Evolutionary conservation across 2,329 filamentous ascomycete genomes (phyloP).

Genomic region (Aspergillus sp.): DNA sequence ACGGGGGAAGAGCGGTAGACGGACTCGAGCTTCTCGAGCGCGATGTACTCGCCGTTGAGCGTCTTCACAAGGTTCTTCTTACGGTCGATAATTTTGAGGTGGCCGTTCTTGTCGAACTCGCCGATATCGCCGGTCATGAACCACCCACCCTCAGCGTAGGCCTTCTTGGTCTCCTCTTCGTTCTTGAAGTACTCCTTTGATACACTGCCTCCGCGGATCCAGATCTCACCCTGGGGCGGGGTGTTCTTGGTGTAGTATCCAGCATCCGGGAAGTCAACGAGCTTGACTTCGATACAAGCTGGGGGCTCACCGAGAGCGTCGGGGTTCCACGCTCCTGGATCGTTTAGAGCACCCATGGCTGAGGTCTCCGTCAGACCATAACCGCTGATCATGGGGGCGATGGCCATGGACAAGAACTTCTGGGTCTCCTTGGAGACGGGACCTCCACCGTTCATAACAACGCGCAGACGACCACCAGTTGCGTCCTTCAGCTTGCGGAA

Average conservation of each 20-base stretch:
- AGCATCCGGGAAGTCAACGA: slow-evolving; percentile 87
- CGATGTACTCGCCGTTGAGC: slow-evolving; percentile 92
- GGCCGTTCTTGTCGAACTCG: slow-evolving; percentile 77
- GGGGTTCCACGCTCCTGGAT: slow-evolving; percentile 81
- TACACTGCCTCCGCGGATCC: slow-evolving; percentile 76
- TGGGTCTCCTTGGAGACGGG: slow-evolving; percentile 85
- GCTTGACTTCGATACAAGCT: slow-evolving; percentile 79
- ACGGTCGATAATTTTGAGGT: slow-evolving; percentile 85
- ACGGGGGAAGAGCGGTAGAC: slow-evolving; percentile 79
- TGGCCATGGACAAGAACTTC: slow-evolving; percentile 85
- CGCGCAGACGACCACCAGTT: slow-evolving; percentile 82
- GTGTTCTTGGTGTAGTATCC: slow-evolving; percentile 74
- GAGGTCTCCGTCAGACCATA: slow-evolving; percentile 95
- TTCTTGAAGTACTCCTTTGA: slow-evolving; percentile 80
- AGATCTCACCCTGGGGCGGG: slow-evolving; percentile 88
- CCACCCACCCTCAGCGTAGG: slow-evolving; percentile 83
- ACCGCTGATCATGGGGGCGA: slow-evolving; percentile 90
- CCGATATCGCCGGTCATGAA: slow-evolving; percentile 97
- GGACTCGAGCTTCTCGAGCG: slow-evolving; percentile 91
- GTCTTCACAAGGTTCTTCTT: slow-evolving; percentile 99
- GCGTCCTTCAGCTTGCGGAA: slow-evolving; percentile 90
- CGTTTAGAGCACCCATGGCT: slow-evolving; percentile 59
- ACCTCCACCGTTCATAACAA: slow-evolving; percentile 92
- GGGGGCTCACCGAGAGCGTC: slow-evolving; percentile 75
- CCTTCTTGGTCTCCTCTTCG: slow-evolving; percentile 76